phyloP scores from a whole-genome alignment of 441 rosid species.

The Hypseocharis bilobata region DNA sequence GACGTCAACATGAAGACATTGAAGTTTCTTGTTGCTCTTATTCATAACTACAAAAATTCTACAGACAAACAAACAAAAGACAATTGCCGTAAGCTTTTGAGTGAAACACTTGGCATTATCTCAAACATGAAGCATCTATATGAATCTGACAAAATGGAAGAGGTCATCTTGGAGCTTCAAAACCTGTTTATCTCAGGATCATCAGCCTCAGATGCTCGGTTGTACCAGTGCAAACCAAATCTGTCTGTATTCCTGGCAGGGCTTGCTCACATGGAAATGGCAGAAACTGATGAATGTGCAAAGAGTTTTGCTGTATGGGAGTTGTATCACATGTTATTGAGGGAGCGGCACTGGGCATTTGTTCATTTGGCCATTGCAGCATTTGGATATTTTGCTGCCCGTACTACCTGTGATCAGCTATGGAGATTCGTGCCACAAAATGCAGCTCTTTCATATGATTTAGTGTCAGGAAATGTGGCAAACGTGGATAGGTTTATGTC shows the following conservation, averaged over 20 bases:
- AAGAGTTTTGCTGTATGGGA: conserved; percentile 61
- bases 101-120: conserved; percentile 41
- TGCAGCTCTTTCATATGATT: conserved; percentile 72
- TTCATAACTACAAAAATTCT: conserved; percentile 33
- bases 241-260: conserved; percentile 66
- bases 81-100: conserved; percentile 40
- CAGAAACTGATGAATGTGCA: conserved; percentile 52
- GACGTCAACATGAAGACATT: conserved; percentile 55
- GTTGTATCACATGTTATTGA: conserved; percentile 62
- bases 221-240: conserved; percentile 46
- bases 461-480: conserved; percentile 44
- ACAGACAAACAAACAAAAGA: conserved; percentile 26
- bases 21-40: conserved; percentile 40
- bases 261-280: conserved; percentile 49
- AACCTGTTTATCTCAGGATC: conserved; percentile 46
- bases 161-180: conserved; percentile 53
- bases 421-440: conserved; percentile 78
- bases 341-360: conserved; percentile 72
- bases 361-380: conserved; percentile 58
- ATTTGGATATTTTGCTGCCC: conserved; percentile 76
- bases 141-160: conserved; percentile 49
- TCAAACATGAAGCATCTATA: conserved; percentile 46
- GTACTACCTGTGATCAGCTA: conserved; percentile 60
- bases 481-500: conserved; percentile 62
- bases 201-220: conserved; percentile 28